Conservation (phyloP, 2,329 filamentous ascomycete species). For the Fusarium marasasianum region DNA sequence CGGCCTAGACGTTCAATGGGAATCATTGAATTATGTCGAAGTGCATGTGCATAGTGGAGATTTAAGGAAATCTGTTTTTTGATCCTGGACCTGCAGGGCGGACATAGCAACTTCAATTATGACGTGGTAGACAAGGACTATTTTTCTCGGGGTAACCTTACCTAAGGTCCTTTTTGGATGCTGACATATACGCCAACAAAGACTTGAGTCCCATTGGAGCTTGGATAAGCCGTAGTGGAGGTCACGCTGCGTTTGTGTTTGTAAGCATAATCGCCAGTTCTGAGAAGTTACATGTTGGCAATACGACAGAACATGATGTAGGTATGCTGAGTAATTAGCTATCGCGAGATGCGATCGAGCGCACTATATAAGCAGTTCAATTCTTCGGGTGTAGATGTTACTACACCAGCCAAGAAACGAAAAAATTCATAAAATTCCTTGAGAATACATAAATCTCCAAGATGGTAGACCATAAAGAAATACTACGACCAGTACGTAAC, state of each 20-base stretch:
- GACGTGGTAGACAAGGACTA: background rate
- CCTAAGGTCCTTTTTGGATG: background rate
- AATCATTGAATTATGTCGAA: too few species aligned
- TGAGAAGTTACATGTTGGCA: background rate
- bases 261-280: background rate
- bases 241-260: fast-evolving
- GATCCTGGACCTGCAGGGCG: too few species aligned
- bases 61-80: too few species aligned
- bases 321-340: background rate
- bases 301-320: fast-evolving
- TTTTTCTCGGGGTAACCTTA: background rate
- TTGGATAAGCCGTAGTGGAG: background rate
- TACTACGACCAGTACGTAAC: background rate
- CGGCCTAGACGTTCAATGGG: background rate
- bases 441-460: background rate
- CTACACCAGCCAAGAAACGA: background rate
- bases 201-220: too few species aligned
- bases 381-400: fast-evolving
- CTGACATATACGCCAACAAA: background rate
- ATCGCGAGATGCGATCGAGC: background rate
- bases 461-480: background rate
- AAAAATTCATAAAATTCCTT: too few species aligned
- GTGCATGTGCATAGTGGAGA: too few species aligned
- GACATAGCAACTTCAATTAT: background rate
- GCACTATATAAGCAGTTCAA: fast-evolving